Percentiles rank a stretch among this genome's conserved stretches.
Evolutionary conservation across 2,329 filamentous ascomycete species (phyloP).

Genomic region (Penicillium psychrosexuale): DNA sequence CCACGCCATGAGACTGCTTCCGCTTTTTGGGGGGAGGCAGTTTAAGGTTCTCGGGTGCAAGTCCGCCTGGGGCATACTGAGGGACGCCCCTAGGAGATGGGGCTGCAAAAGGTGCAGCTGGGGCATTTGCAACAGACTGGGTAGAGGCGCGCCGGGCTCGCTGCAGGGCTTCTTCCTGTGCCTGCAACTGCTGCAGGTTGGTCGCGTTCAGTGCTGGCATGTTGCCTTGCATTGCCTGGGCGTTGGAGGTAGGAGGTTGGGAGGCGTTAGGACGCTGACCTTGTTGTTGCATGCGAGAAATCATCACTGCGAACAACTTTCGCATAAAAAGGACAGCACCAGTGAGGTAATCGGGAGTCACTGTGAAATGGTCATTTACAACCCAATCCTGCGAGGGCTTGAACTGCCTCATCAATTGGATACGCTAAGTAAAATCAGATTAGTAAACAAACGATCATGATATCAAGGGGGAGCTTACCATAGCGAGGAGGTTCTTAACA

Average conservation of each 20-base stretch:
- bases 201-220: slow-evolving; percentile 43
- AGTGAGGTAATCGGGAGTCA: slow-evolving; percentile 40
- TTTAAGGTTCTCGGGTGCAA: slow-evolving; percentile 57
- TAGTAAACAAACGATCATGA: slow-evolving; percentile 12
- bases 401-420: slow-evolving; percentile 48
- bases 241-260: slow-evolving; percentile 18
- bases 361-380: slow-evolving; percentile 46
- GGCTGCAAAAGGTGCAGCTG: slow-evolving; percentile 54
- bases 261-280: slow-evolving; percentile 27
- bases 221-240: slow-evolving; percentile 24
- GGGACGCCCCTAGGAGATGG: slow-evolving; percentile 57
- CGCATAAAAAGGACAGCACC: slow-evolving; percentile 39
- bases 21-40: slow-evolving; percentile 57
- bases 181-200: slow-evolving; percentile 47
- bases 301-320: slow-evolving; percentile 42
- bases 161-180: slow-evolving; percentile 46
- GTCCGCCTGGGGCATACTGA: slow-evolving; percentile 50
- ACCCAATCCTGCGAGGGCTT: slow-evolving; percentile 41
- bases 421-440: slow-evolving; percentile 30
- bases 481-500: slow-evolving; percentile 37
- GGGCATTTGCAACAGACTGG: slow-evolving; percentile 39
- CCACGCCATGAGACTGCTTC: slow-evolving; percentile 49
- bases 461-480: slow-evolving; percentile 29
- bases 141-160: slow-evolving; percentile 38
- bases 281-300: slow-evolving; percentile 34